Percentiles rank a stretch among this genome's conserved stretches.
Evolutionary conservation across 2,329 filamentous ascomycete genomes (phyloP).

Genomic region (Arthrinium puccinioides): DNA sequence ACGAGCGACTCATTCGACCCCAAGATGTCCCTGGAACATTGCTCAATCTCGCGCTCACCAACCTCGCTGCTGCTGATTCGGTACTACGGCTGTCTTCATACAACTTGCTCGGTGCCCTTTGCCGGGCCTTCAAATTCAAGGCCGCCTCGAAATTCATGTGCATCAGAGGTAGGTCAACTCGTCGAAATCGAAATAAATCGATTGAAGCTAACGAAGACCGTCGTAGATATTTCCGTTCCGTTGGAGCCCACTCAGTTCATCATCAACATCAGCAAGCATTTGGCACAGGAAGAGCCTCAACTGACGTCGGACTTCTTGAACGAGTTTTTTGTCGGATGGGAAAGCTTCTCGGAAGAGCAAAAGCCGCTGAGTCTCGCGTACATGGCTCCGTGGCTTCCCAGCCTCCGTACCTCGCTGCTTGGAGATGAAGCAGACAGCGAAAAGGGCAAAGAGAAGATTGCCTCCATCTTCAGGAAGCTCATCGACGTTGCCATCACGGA

Average conservation of each 20-base stretch:
- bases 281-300: constrained; percentile 57
- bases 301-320: constrained; percentile 63
- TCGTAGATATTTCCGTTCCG: constrained; percentile 53
- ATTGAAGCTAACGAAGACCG: constrained; percentile 9
- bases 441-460: constrained; percentile 59
- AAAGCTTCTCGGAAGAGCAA: constrained; percentile 60
- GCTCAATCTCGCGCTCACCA: constrained; percentile 60
- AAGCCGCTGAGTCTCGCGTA: constrained; percentile 60
- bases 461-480: constrained; percentile 55
- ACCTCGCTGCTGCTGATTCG: constrained; percentile 55
- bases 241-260: constrained; percentile 58
- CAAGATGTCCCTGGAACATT: constrained; percentile 66
- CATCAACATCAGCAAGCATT: constrained; percentile 55
- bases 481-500: constrained; percentile 59
- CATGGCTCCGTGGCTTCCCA: constrained; percentile 62
- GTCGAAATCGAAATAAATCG: constrained; percentile 1
- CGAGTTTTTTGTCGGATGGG: constrained; percentile 69
- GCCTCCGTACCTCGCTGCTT: constrained; percentile 52
- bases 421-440: constrained; percentile 55
- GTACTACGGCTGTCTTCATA: constrained; percentile 57
- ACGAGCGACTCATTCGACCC: constrained; percentile 58
- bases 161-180: constrained; percentile 42
- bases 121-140: constrained; percentile 60
- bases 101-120: constrained; percentile 59
- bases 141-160: constrained; percentile 54